phyloP scores from a whole-genome alignment of 257 asterid genomes.

The Coffea canephora region DNA sequence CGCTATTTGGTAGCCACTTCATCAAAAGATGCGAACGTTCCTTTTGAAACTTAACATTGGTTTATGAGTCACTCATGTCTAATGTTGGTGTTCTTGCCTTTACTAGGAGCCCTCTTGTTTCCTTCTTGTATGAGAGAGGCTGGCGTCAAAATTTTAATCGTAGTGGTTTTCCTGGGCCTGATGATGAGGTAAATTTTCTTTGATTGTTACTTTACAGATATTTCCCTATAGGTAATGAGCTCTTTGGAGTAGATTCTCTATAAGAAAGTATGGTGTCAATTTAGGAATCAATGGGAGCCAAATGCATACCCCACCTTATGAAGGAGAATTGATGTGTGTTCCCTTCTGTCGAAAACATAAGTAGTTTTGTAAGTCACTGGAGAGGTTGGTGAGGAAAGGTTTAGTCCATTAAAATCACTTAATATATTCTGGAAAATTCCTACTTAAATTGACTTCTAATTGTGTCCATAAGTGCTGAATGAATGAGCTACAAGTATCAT shows the following conservation, averaged over 20 bases:
- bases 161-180: constrained; percentile 96
- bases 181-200: constrained; percentile 73
- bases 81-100: constrained; percentile 20
- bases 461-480: neutral
- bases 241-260: neutral
- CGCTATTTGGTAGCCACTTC: neutral
- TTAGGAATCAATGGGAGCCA: neutral
- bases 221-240: constrained; percentile 9
- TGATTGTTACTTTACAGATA: constrained; percentile 10
- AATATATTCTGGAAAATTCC: neutral
- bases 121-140: constrained; percentile 93
- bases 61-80: constrained; percentile 14
- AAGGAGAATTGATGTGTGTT: neutral
- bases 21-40: neutral
- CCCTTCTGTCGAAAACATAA: neutral
- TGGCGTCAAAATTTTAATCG: constrained; percentile 91
- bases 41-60: neutral
- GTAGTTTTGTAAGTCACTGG: neutral
- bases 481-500: neutral
- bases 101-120: constrained; percentile 89
- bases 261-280: neutral
- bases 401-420: neutral
- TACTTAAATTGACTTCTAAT: neutral
- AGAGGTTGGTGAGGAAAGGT: neutral
- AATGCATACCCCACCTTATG: neutral